A percentile compares a stretch with the other conserved stretches of the same genome.
Conservation (phyloP, 345 rosid genomes). For the Barbarea vulgaris region DNA sequence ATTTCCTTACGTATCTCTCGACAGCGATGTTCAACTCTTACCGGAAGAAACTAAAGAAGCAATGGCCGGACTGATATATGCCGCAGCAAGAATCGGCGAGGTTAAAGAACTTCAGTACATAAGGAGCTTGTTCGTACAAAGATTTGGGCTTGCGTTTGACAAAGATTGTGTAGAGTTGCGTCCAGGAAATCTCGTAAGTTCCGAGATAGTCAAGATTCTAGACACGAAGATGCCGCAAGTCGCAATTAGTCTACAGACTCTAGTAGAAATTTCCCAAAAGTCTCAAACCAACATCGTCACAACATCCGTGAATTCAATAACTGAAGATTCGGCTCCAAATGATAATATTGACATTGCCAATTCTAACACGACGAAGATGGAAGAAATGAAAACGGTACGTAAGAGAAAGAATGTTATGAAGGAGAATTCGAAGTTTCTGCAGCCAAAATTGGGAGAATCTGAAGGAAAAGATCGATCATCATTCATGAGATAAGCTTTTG, state of each 20-base stretch:
- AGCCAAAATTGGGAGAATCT: slow-evolving; percentile 8
- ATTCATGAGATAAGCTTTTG: slow-evolving; percentile 4
- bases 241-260: neutral
- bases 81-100: slow-evolving; percentile 56
- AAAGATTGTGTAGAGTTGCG: slow-evolving; percentile 35
- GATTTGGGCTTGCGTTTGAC: slow-evolving; percentile 43
- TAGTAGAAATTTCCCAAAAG: neutral
- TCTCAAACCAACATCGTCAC: neutral
- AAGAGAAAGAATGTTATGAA: neutral
- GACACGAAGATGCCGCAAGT: neutral
- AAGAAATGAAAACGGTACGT: neutral
- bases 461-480: slow-evolving; percentile 23
- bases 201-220: slow-evolving; percentile 29
- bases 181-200: slow-evolving; percentile 30
- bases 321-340: neutral
- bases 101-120: slow-evolving; percentile 37
- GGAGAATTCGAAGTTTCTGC: neutral
- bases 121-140: slow-evolving; percentile 34
- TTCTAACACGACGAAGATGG: neutral
- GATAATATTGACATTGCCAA: neutral
- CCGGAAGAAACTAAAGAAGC: slow-evolving; percentile 41
- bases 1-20: neutral
- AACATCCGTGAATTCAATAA: neutral
- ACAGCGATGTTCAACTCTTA: slow-evolving; percentile 31
- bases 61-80: slow-evolving; percentile 45